These are phyloP conservation scores for Macrocystidia cucumis DNA, from an alignment of 1,284 basidiomycete genomes.

Conservation along the genomic window DNA sequence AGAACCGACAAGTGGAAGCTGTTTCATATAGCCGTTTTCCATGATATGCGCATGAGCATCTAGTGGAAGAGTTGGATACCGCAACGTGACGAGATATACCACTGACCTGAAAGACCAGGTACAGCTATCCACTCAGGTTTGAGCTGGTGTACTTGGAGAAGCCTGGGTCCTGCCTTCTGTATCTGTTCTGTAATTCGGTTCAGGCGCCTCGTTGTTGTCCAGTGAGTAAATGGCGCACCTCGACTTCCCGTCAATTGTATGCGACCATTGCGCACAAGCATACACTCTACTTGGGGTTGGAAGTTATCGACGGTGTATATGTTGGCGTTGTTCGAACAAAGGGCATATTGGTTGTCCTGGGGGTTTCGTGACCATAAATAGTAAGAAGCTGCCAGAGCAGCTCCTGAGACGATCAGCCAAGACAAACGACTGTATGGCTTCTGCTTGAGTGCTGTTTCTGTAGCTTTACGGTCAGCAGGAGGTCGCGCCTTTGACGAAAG, in stretches of 20 bases:
- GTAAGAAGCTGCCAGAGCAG: no score
- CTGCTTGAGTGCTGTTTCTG: no score
- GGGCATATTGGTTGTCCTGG: conserved; percentile 29
- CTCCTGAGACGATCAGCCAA: no score
- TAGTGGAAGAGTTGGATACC: conserved; percentile 16
- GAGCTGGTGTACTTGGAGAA: conserved; percentile 34
- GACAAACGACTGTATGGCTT: no score
- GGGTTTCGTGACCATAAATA: no score
- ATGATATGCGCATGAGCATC: conserved; percentile 81
- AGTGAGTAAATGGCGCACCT: conserved; percentile 28
- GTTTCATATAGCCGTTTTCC: conserved; percentile 61
- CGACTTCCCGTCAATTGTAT: conserved; percentile 52
- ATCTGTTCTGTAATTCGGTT: neutral
- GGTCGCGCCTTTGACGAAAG: no score
- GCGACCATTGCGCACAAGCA: conserved; percentile 49
- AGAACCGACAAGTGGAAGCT: conserved; percentile 57
- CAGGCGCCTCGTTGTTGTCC: neutral
- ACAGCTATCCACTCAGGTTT: conserved; percentile 54
- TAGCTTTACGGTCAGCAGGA: no score
- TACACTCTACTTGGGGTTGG: conserved; percentile 51
- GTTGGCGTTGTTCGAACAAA: conserved; percentile 34
- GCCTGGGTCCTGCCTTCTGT: conserved; percentile 19
- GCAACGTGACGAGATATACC: neutral
- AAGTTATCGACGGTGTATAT: conserved; percentile 50
- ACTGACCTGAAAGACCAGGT: conserved; percentile 61